These are phyloP conservation scores for Pseudomonodictys pantanalensis DNA, from an alignment of 495 filamentous ascomycete species.

Conservation along the genomic window DNA sequence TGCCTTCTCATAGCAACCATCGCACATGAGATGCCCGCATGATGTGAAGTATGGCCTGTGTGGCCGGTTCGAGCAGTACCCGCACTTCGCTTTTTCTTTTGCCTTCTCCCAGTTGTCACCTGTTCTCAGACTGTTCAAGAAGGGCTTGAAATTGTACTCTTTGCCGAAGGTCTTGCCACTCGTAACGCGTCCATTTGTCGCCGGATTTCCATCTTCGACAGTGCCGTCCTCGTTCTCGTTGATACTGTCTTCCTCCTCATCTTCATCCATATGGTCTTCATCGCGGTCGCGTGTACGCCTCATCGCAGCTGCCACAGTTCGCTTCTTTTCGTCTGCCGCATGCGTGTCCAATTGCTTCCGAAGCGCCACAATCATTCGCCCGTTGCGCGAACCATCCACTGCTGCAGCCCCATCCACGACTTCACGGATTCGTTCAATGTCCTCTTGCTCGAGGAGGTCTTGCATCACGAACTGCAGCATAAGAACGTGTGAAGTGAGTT, in stretches of 20 bases:
- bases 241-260: neutral
- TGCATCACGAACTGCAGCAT: slow-evolving; percentile 48
- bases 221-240: neutral
- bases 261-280: neutral
- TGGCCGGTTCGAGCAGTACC: slow-evolving; percentile 37
- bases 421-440: slow-evolving; percentile 40
- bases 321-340: slow-evolving; percentile 21
- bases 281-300: neutral
- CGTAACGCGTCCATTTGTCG: neutral
- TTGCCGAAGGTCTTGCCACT: slow-evolving; percentile 24
- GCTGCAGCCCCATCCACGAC: slow-evolving; percentile 27
- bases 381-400: neutral
- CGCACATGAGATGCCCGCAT: slow-evolving; percentile 53
- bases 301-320: neutral
- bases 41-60: slow-evolving; percentile 42
- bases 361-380: slow-evolving; percentile 25
- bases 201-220: neutral
- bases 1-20: slow-evolving; percentile 44
- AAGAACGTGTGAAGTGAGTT: slow-evolving; percentile 53
- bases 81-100: slow-evolving; percentile 40
- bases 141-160: slow-evolving; percentile 35
- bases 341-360: slow-evolving; percentile 27
- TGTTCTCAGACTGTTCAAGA: slow-evolving; percentile 35
- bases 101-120: slow-evolving; percentile 37
- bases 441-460: slow-evolving; percentile 43